A percentile compares a stretch with the other conserved stretches of the same genome.
These are phyloP conservation scores for Bifiguratus adelaidae DNA, from an alignment of 192 early-diverging fungal genomes.

Conservation along the genomic window DNA sequence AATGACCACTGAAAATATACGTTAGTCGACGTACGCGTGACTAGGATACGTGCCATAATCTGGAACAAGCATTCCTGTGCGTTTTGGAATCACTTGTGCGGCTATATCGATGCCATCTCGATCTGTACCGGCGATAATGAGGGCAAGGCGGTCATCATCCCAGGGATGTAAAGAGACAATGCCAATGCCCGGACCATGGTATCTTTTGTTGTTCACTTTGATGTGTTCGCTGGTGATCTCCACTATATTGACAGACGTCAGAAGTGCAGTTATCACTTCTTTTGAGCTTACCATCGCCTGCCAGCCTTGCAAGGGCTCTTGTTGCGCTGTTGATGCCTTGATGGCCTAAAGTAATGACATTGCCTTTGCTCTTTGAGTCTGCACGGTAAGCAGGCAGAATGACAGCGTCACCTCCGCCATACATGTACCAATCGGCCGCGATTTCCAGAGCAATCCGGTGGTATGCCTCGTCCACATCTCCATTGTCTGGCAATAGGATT, in stretches of 20 bases:
- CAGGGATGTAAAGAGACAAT: slow-evolving; percentile 30
- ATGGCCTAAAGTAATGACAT: no score
- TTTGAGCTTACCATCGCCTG: no score
- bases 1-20: no score
- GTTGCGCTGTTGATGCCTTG: no score
- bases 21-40: no score
- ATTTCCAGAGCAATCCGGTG: slow-evolving; percentile 43
- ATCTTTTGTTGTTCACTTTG: slow-evolving; percentile 11
- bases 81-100: slow-evolving; percentile 29
- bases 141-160: slow-evolving; percentile 7
- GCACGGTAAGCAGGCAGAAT: no score
- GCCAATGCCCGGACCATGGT: slow-evolving; percentile 15
- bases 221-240: not conserved
- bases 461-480: slow-evolving; percentile 10
- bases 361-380: no score
- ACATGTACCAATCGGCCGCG: slow-evolving; percentile 53
- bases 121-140: slow-evolving; percentile 34
- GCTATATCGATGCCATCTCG: slow-evolving; percentile 21
- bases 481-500: slow-evolving; percentile 32
- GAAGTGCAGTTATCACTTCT: no score
- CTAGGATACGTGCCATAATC: slow-evolving; percentile 39
- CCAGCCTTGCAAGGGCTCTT: no score
- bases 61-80: slow-evolving; percentile 34
- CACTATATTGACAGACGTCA: not conserved
- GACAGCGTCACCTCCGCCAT: slow-evolving; percentile 44